A percentile compares a stretch with the other conserved stretches of the same genome.
phyloP scores from a whole-genome alignment of 2,329 filamentous ascomycete species.

The Verticillium klebahnii region DNA sequence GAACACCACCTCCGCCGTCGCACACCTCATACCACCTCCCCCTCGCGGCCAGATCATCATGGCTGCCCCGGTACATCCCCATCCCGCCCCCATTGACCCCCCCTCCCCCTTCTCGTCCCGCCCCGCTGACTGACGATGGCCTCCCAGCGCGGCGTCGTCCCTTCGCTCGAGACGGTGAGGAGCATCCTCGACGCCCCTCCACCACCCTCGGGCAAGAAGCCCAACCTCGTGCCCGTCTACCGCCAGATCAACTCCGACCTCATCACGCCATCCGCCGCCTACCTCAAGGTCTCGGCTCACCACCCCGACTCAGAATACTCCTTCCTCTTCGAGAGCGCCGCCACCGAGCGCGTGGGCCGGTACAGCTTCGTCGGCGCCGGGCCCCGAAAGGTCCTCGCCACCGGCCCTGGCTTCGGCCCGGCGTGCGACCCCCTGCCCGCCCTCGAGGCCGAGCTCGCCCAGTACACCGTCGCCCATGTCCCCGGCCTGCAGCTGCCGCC shows the following conservation, averaged over 20 bases:
- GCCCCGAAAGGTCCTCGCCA: constrained; percentile 74
- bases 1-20: constrained; percentile 2
- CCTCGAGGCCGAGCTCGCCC: constrained; percentile 74
- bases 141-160: constrained; percentile 34
- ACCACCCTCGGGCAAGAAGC: constrained; percentile 21
- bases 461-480: constrained; percentile 75
- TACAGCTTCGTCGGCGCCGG: constrained; percentile 93
- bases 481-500: constrained; percentile 80
- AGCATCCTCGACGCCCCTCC: constrained; percentile 28
- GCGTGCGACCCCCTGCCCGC: constrained; percentile 78
- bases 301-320: constrained; percentile 69
- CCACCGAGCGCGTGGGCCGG: constrained; percentile 86
- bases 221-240: constrained; percentile 78
- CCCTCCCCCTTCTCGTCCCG: background rate
- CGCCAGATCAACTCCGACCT: constrained; percentile 87
- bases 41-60: constrained; percentile 13
- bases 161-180: constrained; percentile 41
- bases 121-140: constrained; percentile 5
- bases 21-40: constrained; percentile 1
- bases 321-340: constrained; percentile 93
- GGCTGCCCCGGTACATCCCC: constrained; percentile 22
- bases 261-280: constrained; percentile 90
- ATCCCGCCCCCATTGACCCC: background rate
- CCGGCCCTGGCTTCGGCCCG: constrained; percentile 81
- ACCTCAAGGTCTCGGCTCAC: constrained; percentile 81